Percentiles rank a stretch among this genome's conserved stretches.
phyloP scores from a whole-genome alignment of 352 stramenopile genomes.

The Blastocystis sp. region DNA sequence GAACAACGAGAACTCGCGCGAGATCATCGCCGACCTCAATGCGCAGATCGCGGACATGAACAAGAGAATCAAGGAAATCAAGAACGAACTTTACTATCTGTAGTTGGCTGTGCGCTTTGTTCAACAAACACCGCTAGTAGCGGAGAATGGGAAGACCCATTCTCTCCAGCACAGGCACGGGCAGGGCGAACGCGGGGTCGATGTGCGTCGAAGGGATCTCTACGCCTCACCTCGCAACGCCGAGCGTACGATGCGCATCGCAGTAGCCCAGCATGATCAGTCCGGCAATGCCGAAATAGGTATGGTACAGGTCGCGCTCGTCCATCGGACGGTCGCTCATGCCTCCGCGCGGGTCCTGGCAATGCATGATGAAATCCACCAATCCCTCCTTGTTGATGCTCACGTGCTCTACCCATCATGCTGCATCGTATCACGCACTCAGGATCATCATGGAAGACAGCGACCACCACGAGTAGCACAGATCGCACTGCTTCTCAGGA shows the following conservation, averaged over 20 bases:
- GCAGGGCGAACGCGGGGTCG: slow-evolving; percentile 90
- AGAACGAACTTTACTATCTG: not conserved
- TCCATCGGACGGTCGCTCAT: slow-evolving; percentile 95
- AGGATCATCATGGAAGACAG: slow-evolving; percentile 92
- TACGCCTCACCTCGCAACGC: not conserved
- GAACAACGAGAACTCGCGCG: not conserved
- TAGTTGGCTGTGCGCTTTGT: not conserved
- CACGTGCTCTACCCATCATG: slow-evolving; percentile 52
- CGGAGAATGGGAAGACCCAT: slow-evolving; percentile 76
- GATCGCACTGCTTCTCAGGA: slow-evolving; percentile 97
- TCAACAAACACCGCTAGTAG: not conserved
- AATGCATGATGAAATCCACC: slow-evolving; percentile 86
- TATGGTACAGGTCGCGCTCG: slow-evolving; percentile 95
- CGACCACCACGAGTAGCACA: slow-evolving; percentile 99
- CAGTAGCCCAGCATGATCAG: slow-evolving; percentile 89
- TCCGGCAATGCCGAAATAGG: slow-evolving; percentile 93
- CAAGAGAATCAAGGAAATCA: not conserved
- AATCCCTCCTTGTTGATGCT: slow-evolving; percentile 89
- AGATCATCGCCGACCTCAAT: not conserved
- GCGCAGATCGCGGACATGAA: not conserved
- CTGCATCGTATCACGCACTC: slow-evolving; percentile 56
- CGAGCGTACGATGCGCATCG: slow-evolving; percentile 72
- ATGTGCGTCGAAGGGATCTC: slow-evolving; percentile 75
- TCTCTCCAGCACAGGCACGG: slow-evolving; percentile 83
- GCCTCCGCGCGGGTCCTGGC: slow-evolving; percentile 95